Evolutionary conservation across 179 eudicot species (phyloP).

Genomic region (Beta corolliflora): DNA sequence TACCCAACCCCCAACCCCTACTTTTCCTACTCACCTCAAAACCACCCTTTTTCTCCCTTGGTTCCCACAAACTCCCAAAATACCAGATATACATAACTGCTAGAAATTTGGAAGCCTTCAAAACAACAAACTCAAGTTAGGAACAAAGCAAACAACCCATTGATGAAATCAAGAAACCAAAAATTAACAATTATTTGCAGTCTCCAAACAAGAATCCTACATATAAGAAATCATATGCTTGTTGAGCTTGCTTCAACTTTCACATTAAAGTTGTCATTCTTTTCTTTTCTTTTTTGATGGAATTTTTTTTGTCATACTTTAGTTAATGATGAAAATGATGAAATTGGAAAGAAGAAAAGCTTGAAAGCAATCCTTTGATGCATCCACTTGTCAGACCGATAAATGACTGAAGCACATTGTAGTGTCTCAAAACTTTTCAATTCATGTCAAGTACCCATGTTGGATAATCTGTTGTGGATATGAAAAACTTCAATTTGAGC

Average conservation of each 20-base stretch:
- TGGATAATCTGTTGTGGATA: neutral
- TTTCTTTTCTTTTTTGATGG: too few species aligned
- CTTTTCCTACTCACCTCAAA: too few species aligned
- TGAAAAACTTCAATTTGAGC: neutral
- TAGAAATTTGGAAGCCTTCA: too few species aligned
- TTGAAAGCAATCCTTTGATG: neutral
- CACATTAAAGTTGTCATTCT: neutral
- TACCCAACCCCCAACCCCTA: too few species aligned
- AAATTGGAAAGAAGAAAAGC: neutral
- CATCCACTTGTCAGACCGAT: neutral
- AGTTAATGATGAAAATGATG: neutral
- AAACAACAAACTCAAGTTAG: too few species aligned
- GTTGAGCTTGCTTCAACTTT: neutral
- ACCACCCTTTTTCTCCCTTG: too few species aligned
- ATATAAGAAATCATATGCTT: neutral
- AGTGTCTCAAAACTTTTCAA: neutral
- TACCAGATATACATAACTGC: too few species aligned
- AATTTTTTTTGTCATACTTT: neutral
- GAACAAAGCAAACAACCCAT: neutral
- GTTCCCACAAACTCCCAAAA: too few species aligned
- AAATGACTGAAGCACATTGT: neutral
- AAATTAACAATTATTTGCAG: neutral
- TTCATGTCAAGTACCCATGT: neutral
- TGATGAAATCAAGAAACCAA: neutral
- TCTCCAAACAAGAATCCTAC: neutral